Base-by-base conservation (phyloP, 2,329 filamentous ascomycete genomes). In the Neocucurbitaria cava region DNA sequence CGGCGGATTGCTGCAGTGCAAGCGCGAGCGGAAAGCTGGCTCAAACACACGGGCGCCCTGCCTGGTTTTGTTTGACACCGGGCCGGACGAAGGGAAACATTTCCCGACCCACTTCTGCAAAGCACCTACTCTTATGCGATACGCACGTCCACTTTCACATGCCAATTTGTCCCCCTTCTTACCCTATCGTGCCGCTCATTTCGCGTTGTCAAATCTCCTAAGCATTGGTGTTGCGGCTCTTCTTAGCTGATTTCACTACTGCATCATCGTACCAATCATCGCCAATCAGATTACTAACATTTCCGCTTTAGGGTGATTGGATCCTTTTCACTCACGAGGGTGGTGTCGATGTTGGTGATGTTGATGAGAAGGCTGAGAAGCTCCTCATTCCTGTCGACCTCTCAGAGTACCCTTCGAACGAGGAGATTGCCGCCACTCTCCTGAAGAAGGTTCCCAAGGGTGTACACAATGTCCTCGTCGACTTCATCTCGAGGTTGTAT, bases 261-360 rank as follows among this genome's bases (percentile, higher is more conserved):
- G 50, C 59, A 45, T 53, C 8, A 50, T 49, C 43, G 54, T 46
- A 52, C 69, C 70, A 69, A 70, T 72, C 67, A 69, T 47, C 30
- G 58, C 54, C 61, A 47, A 63, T 52, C 67, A 40, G 24, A 43
- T 53, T 38, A 61, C 76, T 78, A 65, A 76, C 68, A 46, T 58
- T 56, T 62, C 58, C 62, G 58, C 54, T 60, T 59, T 77, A 98
- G 95, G 95, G 95, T 76, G 95, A 99, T 81, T 98, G 93, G 92
- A 97, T 99, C 77, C 91, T 99, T 75, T 99, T 99, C 85, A 97
- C 94, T 73, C 92, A 99, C 82, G 95, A 99, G 82, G 95, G 95
- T 85, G 95, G 95, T 90, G 93, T 99, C 68, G 95, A 99, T 81
- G 95, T 99, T 71, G 95, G 95, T 78, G 95, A 99, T 87, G 95